phyloP scores from a whole-genome alignment of 2,329 filamentous ascomycete genomes.

The Gaeumannomyces tritici region DNA sequence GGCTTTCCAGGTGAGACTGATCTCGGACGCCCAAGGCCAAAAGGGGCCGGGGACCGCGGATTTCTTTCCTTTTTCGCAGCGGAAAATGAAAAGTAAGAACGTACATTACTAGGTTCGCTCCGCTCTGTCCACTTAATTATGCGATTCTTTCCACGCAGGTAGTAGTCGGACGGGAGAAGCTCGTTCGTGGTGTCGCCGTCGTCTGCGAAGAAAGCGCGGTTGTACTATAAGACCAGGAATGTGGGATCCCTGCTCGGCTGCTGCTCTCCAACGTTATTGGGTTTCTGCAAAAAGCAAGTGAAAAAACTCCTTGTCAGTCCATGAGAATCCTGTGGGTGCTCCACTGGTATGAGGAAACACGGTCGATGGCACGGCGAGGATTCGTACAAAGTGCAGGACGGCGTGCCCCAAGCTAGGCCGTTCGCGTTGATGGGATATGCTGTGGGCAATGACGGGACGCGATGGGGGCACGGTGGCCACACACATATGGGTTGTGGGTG shows the following conservation, averaged over 20 bases:
- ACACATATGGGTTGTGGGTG: not conserved
- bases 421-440: not conserved
- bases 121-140: not conserved
- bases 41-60: not conserved
- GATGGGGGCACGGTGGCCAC: not conserved
- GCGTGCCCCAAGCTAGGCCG: not conserved
- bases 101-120: not conserved
- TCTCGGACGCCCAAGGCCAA: not conserved
- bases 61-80: not conserved
- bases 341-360: not conserved
- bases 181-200: not conserved
- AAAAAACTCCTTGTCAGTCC: not conserved
- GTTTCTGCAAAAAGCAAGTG: not conserved
- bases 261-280: not conserved
- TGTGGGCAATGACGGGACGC: not conserved
- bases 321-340: not conserved
- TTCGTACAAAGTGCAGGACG: not conserved
- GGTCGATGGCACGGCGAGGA: not conserved
- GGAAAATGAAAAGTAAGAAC: not conserved
- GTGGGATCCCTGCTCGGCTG: not conserved
- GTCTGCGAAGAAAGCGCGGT: not conserved
- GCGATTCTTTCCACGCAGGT: too few species aligned
- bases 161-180: not conserved
- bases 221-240: not conserved
- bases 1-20: not conserved